These are phyloP conservation scores for Cucurbitaria berberidis DNA, from an alignment of 2,329 filamentous ascomycete species.

Conservation along the genomic window DNA sequence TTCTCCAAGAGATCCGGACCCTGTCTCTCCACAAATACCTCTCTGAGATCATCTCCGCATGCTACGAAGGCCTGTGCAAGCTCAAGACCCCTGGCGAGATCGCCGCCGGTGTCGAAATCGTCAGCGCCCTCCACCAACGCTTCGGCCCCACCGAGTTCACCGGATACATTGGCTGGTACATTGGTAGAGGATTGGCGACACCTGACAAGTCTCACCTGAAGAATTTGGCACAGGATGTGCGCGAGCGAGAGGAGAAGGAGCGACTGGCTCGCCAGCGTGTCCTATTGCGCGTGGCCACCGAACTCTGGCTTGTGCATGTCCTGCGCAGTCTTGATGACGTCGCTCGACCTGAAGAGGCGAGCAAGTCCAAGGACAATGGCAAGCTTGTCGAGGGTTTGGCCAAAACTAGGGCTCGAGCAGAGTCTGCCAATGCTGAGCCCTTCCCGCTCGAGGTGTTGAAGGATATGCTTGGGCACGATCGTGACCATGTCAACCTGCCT, in stretches of 20 bases:
- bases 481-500: slow-evolving; percentile 89
- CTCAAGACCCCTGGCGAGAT: slow-evolving; percentile 92
- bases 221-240: slow-evolving; percentile 76
- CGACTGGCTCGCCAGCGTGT: slow-evolving; percentile 84
- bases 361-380: slow-evolving; percentile 63
- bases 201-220: slow-evolving; percentile 88
- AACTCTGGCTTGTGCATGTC: slow-evolving; percentile 92
- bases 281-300: slow-evolving; percentile 87
- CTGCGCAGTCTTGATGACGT: slow-evolving; percentile 79
- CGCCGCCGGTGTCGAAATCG: slow-evolving; percentile 87
- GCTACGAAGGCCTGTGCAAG: slow-evolving; percentile 90
- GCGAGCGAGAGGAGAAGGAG: slow-evolving; percentile 96
- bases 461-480: slow-evolving; percentile 90
- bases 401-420: slow-evolving; percentile 67
- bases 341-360: slow-evolving; percentile 67
- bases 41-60: slow-evolving; percentile 94
- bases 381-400: slow-evolving; percentile 62
- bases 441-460: slow-evolving; percentile 98
- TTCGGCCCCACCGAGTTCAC: slow-evolving; percentile 93
- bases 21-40: slow-evolving; percentile 95
- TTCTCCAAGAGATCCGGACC: slow-evolving; percentile 87
- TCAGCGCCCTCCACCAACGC: slow-evolving; percentile 93
- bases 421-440: slow-evolving; percentile 77
- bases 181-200: slow-evolving; percentile 88
- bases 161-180: slow-evolving; percentile 86